Percentiles rank a stretch among this genome's conserved stretches.
These are phyloP conservation scores for Xylariomycetidae sp. DNA, from an alignment of 2,329 filamentous ascomycete genomes.

Conservation along the genomic window DNA sequence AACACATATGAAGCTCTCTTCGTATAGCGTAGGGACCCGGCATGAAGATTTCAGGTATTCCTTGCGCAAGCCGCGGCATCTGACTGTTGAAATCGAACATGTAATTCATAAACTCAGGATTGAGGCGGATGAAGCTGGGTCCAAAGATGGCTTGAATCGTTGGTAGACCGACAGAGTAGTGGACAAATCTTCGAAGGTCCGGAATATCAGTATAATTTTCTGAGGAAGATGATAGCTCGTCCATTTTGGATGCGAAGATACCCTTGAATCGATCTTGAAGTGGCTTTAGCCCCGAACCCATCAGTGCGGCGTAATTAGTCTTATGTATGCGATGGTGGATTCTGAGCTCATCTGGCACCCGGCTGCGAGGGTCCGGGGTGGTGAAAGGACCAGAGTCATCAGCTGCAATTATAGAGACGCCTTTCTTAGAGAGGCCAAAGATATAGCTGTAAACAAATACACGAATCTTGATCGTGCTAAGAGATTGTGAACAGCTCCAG, in stretches of 20 bases:
- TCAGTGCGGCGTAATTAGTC: constrained; percentile 8
- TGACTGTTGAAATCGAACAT: constrained; percentile 13
- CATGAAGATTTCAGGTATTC: constrained; percentile 10
- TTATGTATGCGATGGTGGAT: constrained; percentile 13
- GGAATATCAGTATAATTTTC: constrained; percentile 10
- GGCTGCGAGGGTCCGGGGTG: constrained; percentile 10
- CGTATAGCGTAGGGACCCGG: constrained; percentile 9
- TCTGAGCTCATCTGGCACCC: constrained; percentile 9
- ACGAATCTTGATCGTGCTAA: constrained; percentile 11
- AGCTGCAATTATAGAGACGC: constrained; percentile 9
- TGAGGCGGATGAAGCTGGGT: constrained; percentile 10
- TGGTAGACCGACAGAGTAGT: constrained; percentile 7
- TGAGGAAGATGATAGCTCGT: constrained; percentile 5
- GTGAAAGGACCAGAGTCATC: constrained; percentile 15
- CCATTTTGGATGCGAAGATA: too few species aligned
- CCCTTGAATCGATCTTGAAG: constrained; percentile 8
- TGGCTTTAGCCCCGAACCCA: constrained; percentile 12
- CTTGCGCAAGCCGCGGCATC: constrained; percentile 10
- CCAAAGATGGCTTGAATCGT: constrained; percentile 14
- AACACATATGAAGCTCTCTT: constrained; percentile 5
- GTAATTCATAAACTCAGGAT: constrained; percentile 11
- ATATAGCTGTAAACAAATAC: constrained; percentile 12
- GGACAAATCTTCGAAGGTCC: constrained; percentile 12
- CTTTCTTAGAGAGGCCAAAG: constrained; percentile 10
- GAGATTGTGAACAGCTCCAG: constrained; percentile 8